Base-by-base conservation (phyloP, 2,329 filamentous ascomycete species). In the Phyllosticta citribraziliensis region DNA sequence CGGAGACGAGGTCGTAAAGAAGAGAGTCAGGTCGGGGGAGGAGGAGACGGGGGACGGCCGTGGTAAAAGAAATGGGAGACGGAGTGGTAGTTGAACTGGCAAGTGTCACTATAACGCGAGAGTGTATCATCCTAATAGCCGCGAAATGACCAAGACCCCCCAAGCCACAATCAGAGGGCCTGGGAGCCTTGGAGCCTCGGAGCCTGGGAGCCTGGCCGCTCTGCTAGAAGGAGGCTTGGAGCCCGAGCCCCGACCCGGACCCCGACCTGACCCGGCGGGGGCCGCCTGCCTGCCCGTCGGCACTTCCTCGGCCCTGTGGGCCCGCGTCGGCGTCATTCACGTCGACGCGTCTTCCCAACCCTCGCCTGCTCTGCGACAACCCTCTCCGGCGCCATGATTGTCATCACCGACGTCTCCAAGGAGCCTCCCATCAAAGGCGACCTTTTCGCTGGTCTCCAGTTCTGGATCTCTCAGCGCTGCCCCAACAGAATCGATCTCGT, bases 401-500 rank as follows among this genome's bases (percentile, higher is more conserved):
- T 56, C 40, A 27, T 61, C 25, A n/a, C 27, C 30, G 51, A 57
- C 51, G 67, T 73, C 24, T 69, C 67, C 4, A 67, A 68, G 9
- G 67, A 64, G 24, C 66, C 70, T 5, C 65, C 69, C n/a, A 12
- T 73, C 19, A 60, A 69, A 10, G 76, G 73, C 19, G 65, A 66
- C 19, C 65, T 87, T 10, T 87, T 87, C 64, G 67, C 74, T 14
- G 79, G 79, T 53, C 75, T 76, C 62, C 80, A 75, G 54, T 86
- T 87, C 72, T 87, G 82, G 79, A 69, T 87, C 50, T 77, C 81
- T 22, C 77, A 78, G 61, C 78, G 78, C 60, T 72, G 84, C 24
- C 84, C 84, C 10, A 69, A 74, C 51, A 80, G 84, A 59, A 68
- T 65, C 24, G 72, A 72, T 57, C 78, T 81, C 65, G 72, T 80